phyloP scores from a whole-genome alignment of 2,329 filamentous ascomycete genomes.

The Colletotrichum musicola region DNA sequence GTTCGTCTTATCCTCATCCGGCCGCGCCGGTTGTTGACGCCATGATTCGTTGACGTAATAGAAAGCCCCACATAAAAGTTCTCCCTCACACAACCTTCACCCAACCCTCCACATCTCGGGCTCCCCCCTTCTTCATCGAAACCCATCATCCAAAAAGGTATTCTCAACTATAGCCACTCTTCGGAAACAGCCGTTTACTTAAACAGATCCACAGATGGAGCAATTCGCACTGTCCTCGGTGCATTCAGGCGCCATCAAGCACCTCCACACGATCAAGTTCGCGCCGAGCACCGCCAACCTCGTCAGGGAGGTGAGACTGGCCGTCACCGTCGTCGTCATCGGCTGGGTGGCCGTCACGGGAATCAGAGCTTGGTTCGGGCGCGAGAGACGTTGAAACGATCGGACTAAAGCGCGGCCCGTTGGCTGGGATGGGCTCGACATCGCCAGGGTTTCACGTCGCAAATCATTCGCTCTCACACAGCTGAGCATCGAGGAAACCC shows the following conservation, averaged over 20 bases:
- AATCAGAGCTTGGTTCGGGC: conserved; percentile 11
- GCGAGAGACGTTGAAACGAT: not conserved
- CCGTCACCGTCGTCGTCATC: conserved; percentile 29
- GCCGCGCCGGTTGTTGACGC: not conserved
- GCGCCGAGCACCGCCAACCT: conserved; percentile 21
- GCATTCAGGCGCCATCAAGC: conserved; percentile 37
- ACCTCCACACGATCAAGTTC: conserved; percentile 31
- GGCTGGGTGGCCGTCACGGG: conserved; percentile 36
- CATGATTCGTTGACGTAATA: conserved; percentile 36
- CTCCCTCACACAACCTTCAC: not conserved
- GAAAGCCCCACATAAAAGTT: conserved; percentile 11
- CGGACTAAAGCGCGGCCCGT: too few relatives aligned
- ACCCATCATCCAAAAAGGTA: not conserved
- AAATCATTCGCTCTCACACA: not conserved
- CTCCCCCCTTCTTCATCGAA: not conserved
- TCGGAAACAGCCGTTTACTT: too few relatives aligned
- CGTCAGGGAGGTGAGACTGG: conserved; percentile 24
- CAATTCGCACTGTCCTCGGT: conserved; percentile 26
- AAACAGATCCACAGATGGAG: conserved; percentile 19
- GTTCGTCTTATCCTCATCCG: not conserved
- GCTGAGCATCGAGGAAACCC: too few relatives aligned
- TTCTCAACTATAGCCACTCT: too few relatives aligned
- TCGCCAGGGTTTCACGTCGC: too few relatives aligned
- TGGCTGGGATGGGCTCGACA: not conserved
- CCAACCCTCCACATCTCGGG: not conserved